These are phyloP conservation scores for Ceratocystis eucalypticola DNA, from an alignment of 2,329 filamentous ascomycete species.

Conservation along the genomic window DNA sequence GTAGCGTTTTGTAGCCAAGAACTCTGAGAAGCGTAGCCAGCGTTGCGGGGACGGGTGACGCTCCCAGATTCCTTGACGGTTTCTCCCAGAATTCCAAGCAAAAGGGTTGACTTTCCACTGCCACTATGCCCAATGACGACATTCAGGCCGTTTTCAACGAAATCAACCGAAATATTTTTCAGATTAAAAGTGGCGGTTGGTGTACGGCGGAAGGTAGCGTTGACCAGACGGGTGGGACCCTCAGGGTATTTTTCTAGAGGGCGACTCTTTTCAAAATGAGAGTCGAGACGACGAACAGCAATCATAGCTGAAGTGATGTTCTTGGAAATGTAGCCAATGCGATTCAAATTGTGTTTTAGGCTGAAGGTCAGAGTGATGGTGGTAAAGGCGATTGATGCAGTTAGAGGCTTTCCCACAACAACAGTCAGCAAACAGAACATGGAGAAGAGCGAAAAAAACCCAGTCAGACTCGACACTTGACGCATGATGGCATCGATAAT, in stretches of 20 bases:
- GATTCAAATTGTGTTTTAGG: constrained; percentile 36
- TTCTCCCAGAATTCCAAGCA: constrained; percentile 42
- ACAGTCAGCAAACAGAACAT: constrained; percentile 42
- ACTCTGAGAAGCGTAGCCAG: constrained; percentile 45
- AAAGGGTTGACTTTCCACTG: constrained; percentile 43
- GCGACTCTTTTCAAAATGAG: constrained; percentile 39
- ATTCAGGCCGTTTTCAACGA: constrained; percentile 41
- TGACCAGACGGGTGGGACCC: constrained; percentile 35
- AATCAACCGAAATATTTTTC: constrained; percentile 36
- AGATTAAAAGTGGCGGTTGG: constrained; percentile 38
- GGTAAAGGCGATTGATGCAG: constrained; percentile 45
- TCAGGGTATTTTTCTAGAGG: constrained; percentile 36
- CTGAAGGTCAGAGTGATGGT: constrained; percentile 40
- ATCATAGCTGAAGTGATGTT: constrained; percentile 32
- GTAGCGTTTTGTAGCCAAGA: constrained; percentile 46
- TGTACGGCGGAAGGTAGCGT: constrained; percentile 37
- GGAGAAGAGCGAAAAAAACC: constrained; percentile 37
- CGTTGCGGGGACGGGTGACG: constrained; percentile 37
- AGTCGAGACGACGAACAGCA: constrained; percentile 40
- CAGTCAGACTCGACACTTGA: constrained; percentile 39
- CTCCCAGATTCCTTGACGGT: constrained; percentile 36
- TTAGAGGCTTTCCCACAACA: constrained; percentile 34
- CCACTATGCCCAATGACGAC: constrained; percentile 42
- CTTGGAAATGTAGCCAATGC: constrained; percentile 24
- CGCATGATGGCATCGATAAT: constrained; percentile 35